phyloP scores from a whole-genome alignment of 2,329 filamentous ascomycete species.

The Raffaelea albimanens region DNA sequence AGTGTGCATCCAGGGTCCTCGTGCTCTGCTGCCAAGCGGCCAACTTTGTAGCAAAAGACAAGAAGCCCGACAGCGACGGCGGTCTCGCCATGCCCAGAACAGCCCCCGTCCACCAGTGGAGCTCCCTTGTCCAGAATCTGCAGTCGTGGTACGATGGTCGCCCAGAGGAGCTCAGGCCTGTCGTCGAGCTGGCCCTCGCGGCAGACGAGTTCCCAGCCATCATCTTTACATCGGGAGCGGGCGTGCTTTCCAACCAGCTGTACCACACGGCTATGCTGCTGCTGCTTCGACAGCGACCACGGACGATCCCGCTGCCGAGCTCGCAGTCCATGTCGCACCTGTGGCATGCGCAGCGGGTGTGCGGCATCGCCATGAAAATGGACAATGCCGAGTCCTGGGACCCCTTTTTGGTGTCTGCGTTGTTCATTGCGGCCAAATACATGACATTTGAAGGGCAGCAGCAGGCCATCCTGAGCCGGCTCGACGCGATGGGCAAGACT shows the following conservation, averaged over 20 bases:
- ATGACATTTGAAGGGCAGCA: conserved; percentile 42
- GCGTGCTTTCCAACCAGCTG: conserved; percentile 38
- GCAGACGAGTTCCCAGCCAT: conserved; percentile 27
- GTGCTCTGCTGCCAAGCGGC: too few relatives aligned
- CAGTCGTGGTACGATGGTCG: too few relatives aligned
- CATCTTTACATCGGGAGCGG: conserved; percentile 32
- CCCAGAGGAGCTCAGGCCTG: too few relatives aligned
- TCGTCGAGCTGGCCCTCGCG: too few relatives aligned
- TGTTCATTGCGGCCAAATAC: conserved; percentile 31
- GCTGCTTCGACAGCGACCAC: conserved; percentile 40
- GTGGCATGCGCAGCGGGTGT: conserved; percentile 39
- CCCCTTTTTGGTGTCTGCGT: conserved; percentile 33
- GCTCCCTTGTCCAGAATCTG: too few relatives aligned
- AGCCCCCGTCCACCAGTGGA: too few relatives aligned
- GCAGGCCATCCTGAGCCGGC: conserved; percentile 21
- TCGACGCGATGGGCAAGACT: conserved; percentile 24
- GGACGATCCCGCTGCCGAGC: conserved; percentile 26
- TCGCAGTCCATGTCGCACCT: conserved; percentile 27
- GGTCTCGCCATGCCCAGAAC: too few relatives aligned
- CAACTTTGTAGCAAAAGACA: too few relatives aligned
- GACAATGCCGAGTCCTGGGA: conserved; percentile 36
- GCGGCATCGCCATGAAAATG: conserved; percentile 39
- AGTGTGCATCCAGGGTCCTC: too few relatives aligned
- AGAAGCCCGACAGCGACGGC: too few relatives aligned
- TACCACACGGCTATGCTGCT: conserved; percentile 47